phyloP scores from a whole-genome alignment of 176 grass and related monocot genomes.

The Zoysia pacifica region DNA sequence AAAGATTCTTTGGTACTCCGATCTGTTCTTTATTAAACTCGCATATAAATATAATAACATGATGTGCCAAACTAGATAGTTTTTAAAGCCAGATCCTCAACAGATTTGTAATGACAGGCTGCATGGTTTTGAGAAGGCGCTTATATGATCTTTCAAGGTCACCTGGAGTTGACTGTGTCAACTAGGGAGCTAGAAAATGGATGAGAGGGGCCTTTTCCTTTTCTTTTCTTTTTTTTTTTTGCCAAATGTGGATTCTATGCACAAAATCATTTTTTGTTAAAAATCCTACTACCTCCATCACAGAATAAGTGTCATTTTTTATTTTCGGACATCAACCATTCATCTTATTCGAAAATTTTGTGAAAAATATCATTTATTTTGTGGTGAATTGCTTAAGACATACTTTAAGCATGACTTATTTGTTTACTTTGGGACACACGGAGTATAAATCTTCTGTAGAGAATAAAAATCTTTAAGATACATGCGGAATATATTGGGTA shows the following conservation, averaged over 20 bases:
- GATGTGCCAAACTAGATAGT: background rate
- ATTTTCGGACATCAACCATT: too few relatives aligned
- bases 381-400: too few relatives aligned
- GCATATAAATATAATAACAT: background rate
- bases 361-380: too few relatives aligned
- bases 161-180: background rate
- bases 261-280: conserved; percentile 17
- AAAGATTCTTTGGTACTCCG: conserved; percentile 10
- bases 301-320: too few relatives aligned
- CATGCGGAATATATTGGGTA: conserved; percentile 35
- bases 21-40: background rate
- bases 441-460: conserved; percentile 26
- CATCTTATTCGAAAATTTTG: too few relatives aligned
- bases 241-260: conserved; percentile 49
- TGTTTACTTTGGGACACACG: too few relatives aligned
- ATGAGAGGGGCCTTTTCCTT: conserved; percentile 39
- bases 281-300: background rate
- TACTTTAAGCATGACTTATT: too few relatives aligned
- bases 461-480: conserved; percentile 52
- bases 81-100: background rate
- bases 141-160: conserved; percentile 2
- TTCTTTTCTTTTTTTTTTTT: conserved; percentile 45
- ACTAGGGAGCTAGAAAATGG: conserved; percentile 20
- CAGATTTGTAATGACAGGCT: background rate
- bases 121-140: background rate